Conservation (phyloP, 345 rosid species). For the Rhizophora apiculata region DNA sequence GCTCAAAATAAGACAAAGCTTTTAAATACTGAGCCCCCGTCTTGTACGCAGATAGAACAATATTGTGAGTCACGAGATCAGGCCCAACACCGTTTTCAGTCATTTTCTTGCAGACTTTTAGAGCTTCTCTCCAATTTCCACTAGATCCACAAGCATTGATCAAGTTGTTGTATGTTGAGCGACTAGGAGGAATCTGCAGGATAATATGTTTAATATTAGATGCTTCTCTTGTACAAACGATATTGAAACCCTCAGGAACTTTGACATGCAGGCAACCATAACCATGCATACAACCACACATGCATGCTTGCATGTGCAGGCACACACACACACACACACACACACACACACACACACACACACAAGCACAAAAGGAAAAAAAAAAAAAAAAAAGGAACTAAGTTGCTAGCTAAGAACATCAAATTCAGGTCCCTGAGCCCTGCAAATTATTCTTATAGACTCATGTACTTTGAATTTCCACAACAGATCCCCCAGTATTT, state of each 20-base stretch:
- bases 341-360: background rate
- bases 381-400: background rate
- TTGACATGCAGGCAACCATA: background rate
- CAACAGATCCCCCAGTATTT: too few species aligned
- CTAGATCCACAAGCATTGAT: slow-evolving; percentile 95
- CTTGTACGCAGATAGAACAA: slow-evolving; percentile 83
- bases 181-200: slow-evolving; percentile 86
- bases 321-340: too few species aligned
- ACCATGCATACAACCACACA: too few species aligned
- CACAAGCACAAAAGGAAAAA: background rate
- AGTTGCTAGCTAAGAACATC: background rate
- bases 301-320: too few species aligned
- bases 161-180: slow-evolving; percentile 79
- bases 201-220: slow-evolving; percentile 12
- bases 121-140: slow-evolving; percentile 96
- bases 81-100: slow-evolving; percentile 97
- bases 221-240: background rate
- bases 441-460: too few species aligned
- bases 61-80: slow-evolving; percentile 91
- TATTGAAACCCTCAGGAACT: background rate
- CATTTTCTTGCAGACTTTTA: slow-evolving; percentile 83
- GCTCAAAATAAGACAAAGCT: slow-evolving; percentile 80
- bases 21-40: slow-evolving; percentile 69
- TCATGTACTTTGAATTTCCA: too few species aligned
- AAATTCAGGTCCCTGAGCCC: background rate